Evolutionary conservation across 345 rosid species (phyloP).

Genomic region (Pelargonium nanum): DNA sequence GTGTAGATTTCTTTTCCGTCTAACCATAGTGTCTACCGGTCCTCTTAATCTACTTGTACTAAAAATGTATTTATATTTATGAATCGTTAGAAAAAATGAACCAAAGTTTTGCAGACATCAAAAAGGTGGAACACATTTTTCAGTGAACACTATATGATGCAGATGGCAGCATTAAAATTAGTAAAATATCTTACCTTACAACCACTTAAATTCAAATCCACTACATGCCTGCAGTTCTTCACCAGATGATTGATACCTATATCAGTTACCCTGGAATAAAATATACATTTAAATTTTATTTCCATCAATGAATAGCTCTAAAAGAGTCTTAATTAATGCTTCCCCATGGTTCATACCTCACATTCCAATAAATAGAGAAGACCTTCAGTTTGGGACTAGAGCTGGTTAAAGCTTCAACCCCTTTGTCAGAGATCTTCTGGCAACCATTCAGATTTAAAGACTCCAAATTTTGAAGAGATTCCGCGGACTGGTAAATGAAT

Average conservation of each 20-base stretch:
- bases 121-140: neutral
- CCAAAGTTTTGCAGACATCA: neutral
- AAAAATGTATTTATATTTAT: too few species aligned
- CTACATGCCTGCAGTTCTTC: constrained; percentile 46
- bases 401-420: constrained; percentile 57
- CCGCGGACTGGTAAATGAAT: constrained; percentile 27
- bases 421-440: constrained; percentile 87
- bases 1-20: too few species aligned
- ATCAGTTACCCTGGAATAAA: constrained; percentile 57
- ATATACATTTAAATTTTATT: too few species aligned
- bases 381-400: constrained; percentile 54
- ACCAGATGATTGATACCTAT: constrained; percentile 49
- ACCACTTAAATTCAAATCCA: constrained; percentile 82
- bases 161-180: constrained; percentile 5
- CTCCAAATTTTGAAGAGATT: constrained; percentile 53
- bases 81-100: too few species aligned
- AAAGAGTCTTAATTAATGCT: neutral
- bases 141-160: neutral
- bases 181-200: constrained; percentile 78
- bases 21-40: too few species aligned
- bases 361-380: constrained; percentile 87
- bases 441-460: constrained; percentile 80
- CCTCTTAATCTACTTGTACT: too few species aligned
- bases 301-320: neutral
- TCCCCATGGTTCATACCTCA: constrained; percentile 36